Percentiles rank a stretch among this genome's conserved stretches.
Evolutionary conservation across 495 filamentous ascomycete species (phyloP).

Genomic region (Neurospora cerealis): DNA sequence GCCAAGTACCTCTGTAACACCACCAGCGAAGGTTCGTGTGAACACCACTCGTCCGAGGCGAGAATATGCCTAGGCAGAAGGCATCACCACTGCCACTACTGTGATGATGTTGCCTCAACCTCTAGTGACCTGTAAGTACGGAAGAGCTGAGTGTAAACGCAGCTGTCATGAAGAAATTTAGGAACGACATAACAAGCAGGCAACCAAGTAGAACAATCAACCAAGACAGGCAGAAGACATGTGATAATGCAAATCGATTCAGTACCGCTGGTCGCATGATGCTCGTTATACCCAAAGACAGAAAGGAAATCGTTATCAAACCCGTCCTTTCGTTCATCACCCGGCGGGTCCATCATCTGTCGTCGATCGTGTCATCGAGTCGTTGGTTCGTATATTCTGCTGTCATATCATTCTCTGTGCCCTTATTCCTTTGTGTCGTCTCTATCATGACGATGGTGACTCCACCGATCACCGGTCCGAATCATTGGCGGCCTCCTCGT

Average conservation of each 20-base stretch:
- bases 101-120: constrained; percentile 49
- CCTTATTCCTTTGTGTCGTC: background rate
- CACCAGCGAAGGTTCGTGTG: background rate
- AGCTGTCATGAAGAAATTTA: too few species aligned
- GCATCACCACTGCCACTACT: constrained; percentile 48
- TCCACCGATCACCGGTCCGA: background rate
- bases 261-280: background rate
- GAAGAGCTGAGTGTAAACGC: constrained; percentile 4
- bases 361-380: background rate
- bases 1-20: too few species aligned
- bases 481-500: constrained; percentile 4
- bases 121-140: constrained; percentile 17
- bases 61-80: too few species aligned
- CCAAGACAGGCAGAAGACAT: too few species aligned
- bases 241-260: background rate
- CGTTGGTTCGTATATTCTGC: background rate
- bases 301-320: background rate
- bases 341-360: background rate
- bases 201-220: too few species aligned
- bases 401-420: background rate
- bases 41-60: background rate
- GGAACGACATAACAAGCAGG: too few species aligned
- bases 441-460: background rate
- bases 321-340: background rate
- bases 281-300: background rate